phyloP scores from a whole-genome alignment of 2,329 filamentous ascomycete genomes.

The Aspergillus ustus region DNA sequence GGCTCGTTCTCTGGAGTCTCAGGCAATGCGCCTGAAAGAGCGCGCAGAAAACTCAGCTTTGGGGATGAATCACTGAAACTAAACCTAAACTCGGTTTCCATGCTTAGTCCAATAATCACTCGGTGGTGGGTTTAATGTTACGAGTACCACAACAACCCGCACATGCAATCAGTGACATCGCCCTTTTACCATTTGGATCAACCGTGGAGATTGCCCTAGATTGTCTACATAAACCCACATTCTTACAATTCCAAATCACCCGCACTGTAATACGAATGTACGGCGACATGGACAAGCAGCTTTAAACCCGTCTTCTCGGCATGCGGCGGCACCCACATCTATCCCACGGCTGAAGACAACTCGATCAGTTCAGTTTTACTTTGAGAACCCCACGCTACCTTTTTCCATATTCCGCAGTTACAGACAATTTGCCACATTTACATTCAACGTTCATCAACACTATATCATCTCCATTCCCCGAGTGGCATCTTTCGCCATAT shows the following conservation, averaged over 20 bases:
- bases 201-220: too few species aligned
- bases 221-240: too few species aligned
- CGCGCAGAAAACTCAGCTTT: conserved; percentile 52
- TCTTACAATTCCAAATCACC: too few species aligned
- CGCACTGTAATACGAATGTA: too few species aligned
- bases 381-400: background rate
- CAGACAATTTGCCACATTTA: background rate
- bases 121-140: background rate
- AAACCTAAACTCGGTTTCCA: background rate
- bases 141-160: background rate
- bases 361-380: too few species aligned
- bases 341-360: too few species aligned
- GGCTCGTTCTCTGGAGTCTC: conserved; percentile 67
- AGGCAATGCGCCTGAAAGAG: conserved; percentile 66
- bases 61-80: conserved; percentile 23
- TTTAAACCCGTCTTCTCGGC: too few species aligned
- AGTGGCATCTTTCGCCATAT: background rate
- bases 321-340: too few species aligned
- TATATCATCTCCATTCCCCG: background rate
- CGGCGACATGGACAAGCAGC: too few species aligned
- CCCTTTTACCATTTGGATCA: too few species aligned
- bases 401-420: background rate
- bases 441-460: background rate
- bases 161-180: background rate
- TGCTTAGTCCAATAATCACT: background rate